Evolutionary conservation across 1,284 basidiomycete genomes (phyloP).

Genomic region (Naganishia sp.): DNA sequence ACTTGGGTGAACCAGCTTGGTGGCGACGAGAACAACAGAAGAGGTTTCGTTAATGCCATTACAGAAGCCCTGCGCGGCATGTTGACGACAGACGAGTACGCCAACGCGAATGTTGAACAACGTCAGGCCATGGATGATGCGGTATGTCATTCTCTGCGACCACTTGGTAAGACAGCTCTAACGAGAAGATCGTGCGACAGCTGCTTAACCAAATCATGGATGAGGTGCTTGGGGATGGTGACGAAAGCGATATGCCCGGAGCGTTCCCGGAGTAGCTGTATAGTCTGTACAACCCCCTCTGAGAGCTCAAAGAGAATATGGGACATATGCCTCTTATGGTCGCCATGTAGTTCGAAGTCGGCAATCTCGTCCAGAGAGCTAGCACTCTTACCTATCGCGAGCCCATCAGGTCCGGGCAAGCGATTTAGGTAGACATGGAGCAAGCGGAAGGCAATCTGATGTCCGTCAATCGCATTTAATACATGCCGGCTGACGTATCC

Average conservation of each 20-base stretch:
- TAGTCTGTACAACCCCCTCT: neutral
- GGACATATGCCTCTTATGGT: too few species aligned
- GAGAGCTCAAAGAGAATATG: too few species aligned
- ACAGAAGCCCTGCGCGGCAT: constrained; percentile 23
- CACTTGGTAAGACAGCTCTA: neutral
- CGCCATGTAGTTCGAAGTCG: too few species aligned
- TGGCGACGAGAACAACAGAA: constrained; percentile 23
- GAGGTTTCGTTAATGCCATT: constrained; percentile 21
- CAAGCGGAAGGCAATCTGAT: neutral
- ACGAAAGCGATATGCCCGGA: constrained; percentile 22
- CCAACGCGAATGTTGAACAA: constrained; percentile 13
- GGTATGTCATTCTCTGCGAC: neutral
- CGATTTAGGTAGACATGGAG: neutral
- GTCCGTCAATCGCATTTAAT: constrained; percentile 18
- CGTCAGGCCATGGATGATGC: constrained; percentile 20
- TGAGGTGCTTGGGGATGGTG: constrained; percentile 18
- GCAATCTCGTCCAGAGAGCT: too few species aligned
- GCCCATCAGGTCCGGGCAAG: neutral
- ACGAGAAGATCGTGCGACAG: neutral
- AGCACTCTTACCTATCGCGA: too few species aligned
- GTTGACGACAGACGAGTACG: constrained; percentile 28
- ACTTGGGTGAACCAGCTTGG: constrained; percentile 26
- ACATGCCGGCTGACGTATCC: constrained; percentile 11
- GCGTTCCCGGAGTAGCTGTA: constrained; percentile 12
- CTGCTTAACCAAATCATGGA: constrained; percentile 26